Evolutionary conservation across 495 filamentous ascomycete genomes (phyloP).

Genomic region (Hypoxylon intermedium): DNA sequence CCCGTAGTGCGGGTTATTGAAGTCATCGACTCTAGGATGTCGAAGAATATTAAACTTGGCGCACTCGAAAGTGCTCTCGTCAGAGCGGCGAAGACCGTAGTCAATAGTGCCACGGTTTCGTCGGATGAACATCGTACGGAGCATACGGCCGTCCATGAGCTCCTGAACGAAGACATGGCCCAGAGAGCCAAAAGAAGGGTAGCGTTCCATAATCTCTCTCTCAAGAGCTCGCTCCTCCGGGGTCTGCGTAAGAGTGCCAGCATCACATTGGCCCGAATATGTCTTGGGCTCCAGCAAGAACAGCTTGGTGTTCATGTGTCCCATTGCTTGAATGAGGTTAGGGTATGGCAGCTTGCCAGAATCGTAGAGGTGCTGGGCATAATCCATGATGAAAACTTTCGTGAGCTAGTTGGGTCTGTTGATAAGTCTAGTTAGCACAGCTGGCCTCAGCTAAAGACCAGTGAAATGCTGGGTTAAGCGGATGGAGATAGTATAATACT

Average conservation of each 20-base stretch:
- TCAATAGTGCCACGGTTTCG: conserved; percentile 9
- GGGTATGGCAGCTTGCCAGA: conserved; percentile 10
- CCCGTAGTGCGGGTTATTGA: conserved; percentile 21
- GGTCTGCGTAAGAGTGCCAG: background rate
- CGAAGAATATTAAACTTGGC: conserved; percentile 17
- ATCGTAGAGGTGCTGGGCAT: background rate
- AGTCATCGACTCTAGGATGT: background rate
- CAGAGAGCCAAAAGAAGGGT: conserved; percentile 1
- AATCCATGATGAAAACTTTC: conserved; percentile 13
- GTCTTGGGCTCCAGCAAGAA: too few relatives aligned
- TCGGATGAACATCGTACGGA: conserved; percentile 8
- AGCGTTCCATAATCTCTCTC: background rate
- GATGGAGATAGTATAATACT: too few relatives aligned
- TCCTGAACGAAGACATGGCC: background rate
- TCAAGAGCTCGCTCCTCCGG: background rate
- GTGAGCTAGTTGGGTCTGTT: background rate
- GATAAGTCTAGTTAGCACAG: background rate
- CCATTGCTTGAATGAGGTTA: conserved; percentile 15
- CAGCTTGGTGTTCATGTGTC: too few relatives aligned
- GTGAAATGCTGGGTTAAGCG: too few relatives aligned
- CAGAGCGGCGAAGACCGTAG: conserved; percentile 16
- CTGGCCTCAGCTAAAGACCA: background rate
- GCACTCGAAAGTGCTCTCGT: conserved; percentile 12
- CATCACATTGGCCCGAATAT: too few relatives aligned
- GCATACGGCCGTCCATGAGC: too few relatives aligned